Evolutionary conservation across 768 basidiomycete genomes (phyloP), one percentile per base, ranked within the genome.

Genomic region (Suillus luteus): DNA sequence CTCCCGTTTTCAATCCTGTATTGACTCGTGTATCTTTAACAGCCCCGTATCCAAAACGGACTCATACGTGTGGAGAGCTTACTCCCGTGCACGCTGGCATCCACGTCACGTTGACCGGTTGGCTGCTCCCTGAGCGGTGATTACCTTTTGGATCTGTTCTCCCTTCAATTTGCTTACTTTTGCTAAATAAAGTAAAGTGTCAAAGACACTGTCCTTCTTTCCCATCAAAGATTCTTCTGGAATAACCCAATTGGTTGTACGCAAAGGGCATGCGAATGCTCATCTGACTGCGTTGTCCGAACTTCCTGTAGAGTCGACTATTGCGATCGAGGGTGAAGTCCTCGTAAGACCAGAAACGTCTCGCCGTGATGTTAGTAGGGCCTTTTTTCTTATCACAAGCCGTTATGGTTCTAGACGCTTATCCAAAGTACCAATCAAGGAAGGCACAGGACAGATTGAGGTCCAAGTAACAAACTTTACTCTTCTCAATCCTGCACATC

Each of bases 121-220:
- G 90, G 89, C 79, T 96, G 63, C 86, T 91, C 68, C 85, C 88
- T 62, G 90, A 89, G 77, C 86, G 94, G 93, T 94, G 77, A 77
- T 83, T 79, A 64, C 68, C 73, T 58, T 62, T 43, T 64, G 62
- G 43, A 51, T 35, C 38, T n/a, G 58, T 68, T 72, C 72, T 75
- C 73, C 72, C 77, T 72, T 70, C 71, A 71, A 64, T 62, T 48
- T 64, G 68, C 76, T 81, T 68, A 82, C 70, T 70, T 72, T 69
- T 70, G 70, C 72, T 67, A 65, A 69, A 72, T 72, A 57, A 79
- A 95, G 92, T 38, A 89, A 89, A 75, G 81, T 88, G 19, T 81
- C 80, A 61, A 88, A 86, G 75, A 77, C 76, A 59, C 78, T 95
- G 69, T 91, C 91, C 62, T 98, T 98, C 81, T 93, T 91, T 79